These are phyloP conservation scores for Pyrus bretschneideri DNA, from an alignment of 306 rosid genomes.

Conservation along the genomic window DNA sequence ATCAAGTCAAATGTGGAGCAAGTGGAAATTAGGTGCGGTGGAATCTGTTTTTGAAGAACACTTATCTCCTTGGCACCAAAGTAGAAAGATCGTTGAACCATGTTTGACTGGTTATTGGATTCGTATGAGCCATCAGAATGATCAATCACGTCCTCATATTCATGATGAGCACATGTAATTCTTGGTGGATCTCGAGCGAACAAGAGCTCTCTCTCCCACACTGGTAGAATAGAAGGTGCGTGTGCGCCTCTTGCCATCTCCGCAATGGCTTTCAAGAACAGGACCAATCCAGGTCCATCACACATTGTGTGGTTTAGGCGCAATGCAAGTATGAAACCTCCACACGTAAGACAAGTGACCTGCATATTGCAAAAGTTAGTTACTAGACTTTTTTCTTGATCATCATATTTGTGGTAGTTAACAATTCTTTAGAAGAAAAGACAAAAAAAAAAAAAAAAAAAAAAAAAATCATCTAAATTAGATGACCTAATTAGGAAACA, in stretches of 20 bases:
- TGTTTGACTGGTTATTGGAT: neutral
- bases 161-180: slow-evolving; percentile 8
- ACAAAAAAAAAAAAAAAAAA: no score
- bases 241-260: slow-evolving; percentile 17
- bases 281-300: slow-evolving; percentile 4
- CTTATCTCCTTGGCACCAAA: neutral
- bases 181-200: slow-evolving; percentile 22
- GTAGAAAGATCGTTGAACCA: neutral
- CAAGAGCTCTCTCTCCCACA: slow-evolving; percentile 29
- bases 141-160: neutral
- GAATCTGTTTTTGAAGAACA: neutral
- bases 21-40: neutral
- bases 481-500: no score
- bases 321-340: slow-evolving; percentile 31
- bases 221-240: slow-evolving; percentile 11
- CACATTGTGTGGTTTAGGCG: slow-evolving; percentile 28
- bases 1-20: slow-evolving; percentile 3
- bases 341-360: slow-evolving; percentile 27
- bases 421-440: neutral
- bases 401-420: neutral
- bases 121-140: neutral
- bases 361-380: neutral
- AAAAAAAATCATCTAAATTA: no score
- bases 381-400: neutral
- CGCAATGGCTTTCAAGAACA: slow-evolving; percentile 9